Evolutionary conservation across 169 alveolate species (phyloP).

Genomic region (Theileria equi): DNA sequence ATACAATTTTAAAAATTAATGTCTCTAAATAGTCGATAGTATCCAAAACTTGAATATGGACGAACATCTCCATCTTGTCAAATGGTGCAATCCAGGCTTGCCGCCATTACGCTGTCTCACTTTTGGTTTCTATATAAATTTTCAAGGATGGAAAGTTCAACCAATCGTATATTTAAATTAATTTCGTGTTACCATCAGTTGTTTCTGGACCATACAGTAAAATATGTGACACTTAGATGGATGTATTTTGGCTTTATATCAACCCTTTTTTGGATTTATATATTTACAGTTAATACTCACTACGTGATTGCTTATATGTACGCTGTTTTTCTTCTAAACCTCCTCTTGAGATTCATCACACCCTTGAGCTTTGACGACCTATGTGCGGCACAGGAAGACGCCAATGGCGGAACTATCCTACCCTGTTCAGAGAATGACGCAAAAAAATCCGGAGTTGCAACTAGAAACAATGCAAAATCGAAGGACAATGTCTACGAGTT

Average conservation of each 20-base stretch:
- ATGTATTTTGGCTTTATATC: slow-evolving; percentile 39
- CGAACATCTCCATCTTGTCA: too few species aligned
- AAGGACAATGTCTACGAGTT: slow-evolving; percentile 72
- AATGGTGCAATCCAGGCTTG: too few species aligned
- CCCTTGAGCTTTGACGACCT: slow-evolving; percentile 74
- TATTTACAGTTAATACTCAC: slow-evolving; percentile 54
- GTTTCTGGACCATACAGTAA: slow-evolving; percentile 54
- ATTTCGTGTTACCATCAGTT: slow-evolving; percentile 1
- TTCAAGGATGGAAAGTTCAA: too few species aligned
- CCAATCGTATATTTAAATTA: background rate
- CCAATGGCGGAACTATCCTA: slow-evolving; percentile 69
- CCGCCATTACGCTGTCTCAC: too few species aligned
- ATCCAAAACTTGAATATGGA: too few species aligned
- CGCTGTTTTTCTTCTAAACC: slow-evolving; percentile 67
- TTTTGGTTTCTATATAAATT: too few species aligned
- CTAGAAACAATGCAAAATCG: background rate
- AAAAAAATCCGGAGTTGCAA: background rate
- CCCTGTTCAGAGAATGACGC: slow-evolving; percentile 56
- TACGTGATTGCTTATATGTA: slow-evolving; percentile 73
- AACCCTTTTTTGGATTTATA: slow-evolving; percentile 54
- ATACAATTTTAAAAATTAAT: background rate
- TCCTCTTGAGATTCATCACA: slow-evolving; percentile 68
- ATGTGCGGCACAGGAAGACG: slow-evolving; percentile 73
- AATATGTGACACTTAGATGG: slow-evolving; percentile 65
- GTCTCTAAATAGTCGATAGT: too few species aligned